phyloP scores from a whole-genome alignment of 176 grass and related monocot genomes.

The Neostapfia colusana region DNA sequence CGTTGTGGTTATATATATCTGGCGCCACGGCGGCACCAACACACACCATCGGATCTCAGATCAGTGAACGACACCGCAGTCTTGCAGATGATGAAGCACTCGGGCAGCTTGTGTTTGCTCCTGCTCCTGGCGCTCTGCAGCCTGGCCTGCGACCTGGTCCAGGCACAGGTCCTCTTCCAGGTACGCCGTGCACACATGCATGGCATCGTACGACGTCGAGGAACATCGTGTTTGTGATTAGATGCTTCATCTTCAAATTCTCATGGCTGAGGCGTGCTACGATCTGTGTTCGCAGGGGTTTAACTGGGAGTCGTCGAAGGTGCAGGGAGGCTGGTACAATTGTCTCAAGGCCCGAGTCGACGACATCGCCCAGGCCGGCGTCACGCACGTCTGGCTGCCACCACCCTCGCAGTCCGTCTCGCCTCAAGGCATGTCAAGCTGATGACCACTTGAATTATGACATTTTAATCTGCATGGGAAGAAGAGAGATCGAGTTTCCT shows the following conservation, averaged over 20 bases:
- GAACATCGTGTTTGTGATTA: background rate
- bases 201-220: background rate
- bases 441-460: background rate
- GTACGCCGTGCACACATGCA: background rate
- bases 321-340: slow-evolving; percentile 71
- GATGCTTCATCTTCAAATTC: background rate
- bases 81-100: slow-evolving; percentile 15
- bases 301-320: slow-evolving; percentile 80
- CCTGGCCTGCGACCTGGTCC: slow-evolving; percentile 20
- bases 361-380: slow-evolving; percentile 54
- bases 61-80: background rate
- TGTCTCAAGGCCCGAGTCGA: slow-evolving; percentile 45
- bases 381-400: slow-evolving; percentile 76
- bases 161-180: slow-evolving; percentile 68
- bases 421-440: slow-evolving; percentile 39
- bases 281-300: slow-evolving; percentile 49
- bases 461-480: background rate
- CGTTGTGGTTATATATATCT: background rate
- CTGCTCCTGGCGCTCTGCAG: slow-evolving; percentile 34
- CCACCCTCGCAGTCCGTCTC: slow-evolving; percentile 74
- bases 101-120: slow-evolving; percentile 30
- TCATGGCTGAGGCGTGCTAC: background rate
- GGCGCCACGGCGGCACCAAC: background rate
- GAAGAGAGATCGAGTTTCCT: background rate
- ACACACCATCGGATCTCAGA: background rate